Evolutionary conservation across 2,329 filamentous ascomycete species (phyloP), one percentile per base, ranked within the genome.

Genomic region (Lasiodiplodia sp.): DNA sequence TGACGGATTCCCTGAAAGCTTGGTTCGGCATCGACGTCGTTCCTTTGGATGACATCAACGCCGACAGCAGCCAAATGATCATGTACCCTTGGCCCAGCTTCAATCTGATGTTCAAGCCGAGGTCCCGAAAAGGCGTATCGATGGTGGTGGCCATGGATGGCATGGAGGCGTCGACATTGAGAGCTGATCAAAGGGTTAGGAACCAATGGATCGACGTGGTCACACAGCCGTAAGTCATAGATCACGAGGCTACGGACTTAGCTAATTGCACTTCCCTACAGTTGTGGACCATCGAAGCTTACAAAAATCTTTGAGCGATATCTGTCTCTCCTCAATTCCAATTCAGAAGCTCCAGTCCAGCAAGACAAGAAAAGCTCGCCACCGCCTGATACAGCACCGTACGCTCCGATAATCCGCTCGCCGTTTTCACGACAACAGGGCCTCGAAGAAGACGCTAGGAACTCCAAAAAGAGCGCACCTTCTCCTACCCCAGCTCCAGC

Each of bases 211-310:
- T 80, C 62, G 78, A 80, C 69, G 78, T 77, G 44, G 78, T 79
- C 28, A 69, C 75, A 6, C 78, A 79, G 55, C 78, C 78, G 11
- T 65, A 53, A 28, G 62, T 38, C 10, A n/a, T 31, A 2, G n/a
- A 4, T 7, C 12, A 16, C 14, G 18, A 3, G 16, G 1, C 2
- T 16, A 12, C 5, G 21, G 16, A 34, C 2, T 4, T 21, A 0
- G 18, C 23, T 34, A 11, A 23, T 21, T 4, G 6, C 11, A 47
- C 10, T n/a, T 10, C 23, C 2, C 16, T 7, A 3, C n/a, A 65
- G 62, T 11, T 77, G 77, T 25, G 78, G 78, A 37, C 78, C 78
- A 18, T 76, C 78, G 67, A 80, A 80, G 69, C 72, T 80, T 65
- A 74, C 76, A 47, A 78, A 75, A 56, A 76, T 77, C 4, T 69